phyloP scores from a whole-genome alignment of 1,284 basidiomycete species.

The Phellopilus nigrolimitatus region DNA sequence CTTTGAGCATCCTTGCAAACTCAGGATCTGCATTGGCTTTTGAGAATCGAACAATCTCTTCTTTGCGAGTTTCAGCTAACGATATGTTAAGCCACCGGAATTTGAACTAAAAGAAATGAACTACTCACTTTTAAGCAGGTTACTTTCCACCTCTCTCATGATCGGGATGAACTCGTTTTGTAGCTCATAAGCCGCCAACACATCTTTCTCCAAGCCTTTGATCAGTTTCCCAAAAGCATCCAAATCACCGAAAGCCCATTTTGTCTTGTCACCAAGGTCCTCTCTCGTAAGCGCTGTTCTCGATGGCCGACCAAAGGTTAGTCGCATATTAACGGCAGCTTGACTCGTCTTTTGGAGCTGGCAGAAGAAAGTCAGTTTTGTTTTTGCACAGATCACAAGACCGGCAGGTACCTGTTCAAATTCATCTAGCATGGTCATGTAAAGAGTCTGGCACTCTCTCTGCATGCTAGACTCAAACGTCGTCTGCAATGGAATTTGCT shows the following conservation, averaged over 20 bases:
- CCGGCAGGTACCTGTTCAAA: conserved; percentile 13
- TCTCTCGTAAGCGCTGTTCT: conserved; percentile 37
- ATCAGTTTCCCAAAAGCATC: conserved; percentile 48
- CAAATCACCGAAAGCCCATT: conserved; percentile 54
- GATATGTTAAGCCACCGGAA: neutral
- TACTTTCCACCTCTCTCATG: conserved; percentile 54
- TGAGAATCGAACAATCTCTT: conserved; percentile 72
- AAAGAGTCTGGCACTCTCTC: conserved; percentile 18
- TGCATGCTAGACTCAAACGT: conserved; percentile 21
- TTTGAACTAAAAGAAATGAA: conserved; percentile 1
- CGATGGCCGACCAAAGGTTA: conserved; percentile 32
- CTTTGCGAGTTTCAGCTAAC: conserved; percentile 64
- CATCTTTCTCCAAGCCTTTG: conserved; percentile 43
- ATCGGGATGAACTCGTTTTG: conserved; percentile 37
- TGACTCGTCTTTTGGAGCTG: conserved; percentile 18
- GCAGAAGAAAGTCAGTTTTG: neutral
- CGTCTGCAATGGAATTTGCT: conserved; percentile 7
- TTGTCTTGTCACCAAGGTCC: conserved; percentile 42
- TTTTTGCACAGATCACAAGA: neutral
- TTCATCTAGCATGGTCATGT: conserved; percentile 18
- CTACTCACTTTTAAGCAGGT: conserved; percentile 59
- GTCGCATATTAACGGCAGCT: conserved; percentile 26
- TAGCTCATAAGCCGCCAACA: conserved; percentile 44
- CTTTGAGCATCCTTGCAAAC: conserved; percentile 76
- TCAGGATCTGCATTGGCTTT: conserved; percentile 72